phyloP scores from a whole-genome alignment of 2,329 filamentous ascomycete species.

The Metarhizium anisopliae region DNA sequence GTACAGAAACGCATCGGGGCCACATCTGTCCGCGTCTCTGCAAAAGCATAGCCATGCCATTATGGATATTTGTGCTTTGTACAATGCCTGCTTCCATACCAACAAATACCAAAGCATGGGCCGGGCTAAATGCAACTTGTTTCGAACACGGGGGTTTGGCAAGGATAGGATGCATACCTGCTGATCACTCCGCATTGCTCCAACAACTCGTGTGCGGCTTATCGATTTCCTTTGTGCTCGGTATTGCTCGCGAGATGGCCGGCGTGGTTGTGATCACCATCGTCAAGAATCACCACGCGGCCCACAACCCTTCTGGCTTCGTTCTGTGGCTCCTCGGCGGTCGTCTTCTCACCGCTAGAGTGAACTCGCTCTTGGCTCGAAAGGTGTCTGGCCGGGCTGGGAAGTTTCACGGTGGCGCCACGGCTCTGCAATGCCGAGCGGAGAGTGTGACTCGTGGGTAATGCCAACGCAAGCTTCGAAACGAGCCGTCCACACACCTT shows the following conservation, averaged over 20 bases:
- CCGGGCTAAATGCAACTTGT: background rate
- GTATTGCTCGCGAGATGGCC: too few relatives aligned
- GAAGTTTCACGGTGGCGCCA: background rate
- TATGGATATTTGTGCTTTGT: too few relatives aligned
- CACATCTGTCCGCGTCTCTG: background rate
- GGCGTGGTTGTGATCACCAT: too few relatives aligned
- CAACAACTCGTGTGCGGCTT: too few relatives aligned
- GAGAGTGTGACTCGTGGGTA: background rate
- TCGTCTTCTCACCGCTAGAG: background rate
- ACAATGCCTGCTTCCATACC: too few relatives aligned
- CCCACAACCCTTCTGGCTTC: background rate
- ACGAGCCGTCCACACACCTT: too few relatives aligned
- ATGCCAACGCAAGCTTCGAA: background rate
- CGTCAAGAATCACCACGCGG: too few relatives aligned
- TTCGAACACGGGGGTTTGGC: background rate
- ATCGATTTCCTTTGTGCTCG: too few relatives aligned
- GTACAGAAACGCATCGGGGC: background rate
- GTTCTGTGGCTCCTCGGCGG: background rate
- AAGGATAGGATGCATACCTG: background rate
- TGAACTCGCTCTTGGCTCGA: background rate
- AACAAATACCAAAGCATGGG: background rate
- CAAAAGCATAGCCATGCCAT: too few relatives aligned
- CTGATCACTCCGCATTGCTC: too few relatives aligned
- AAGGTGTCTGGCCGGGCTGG: background rate
- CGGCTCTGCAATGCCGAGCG: background rate